Conservation (phyloP, 1,284 basidiomycete species). For the Trichosporon faecale region DNA sequence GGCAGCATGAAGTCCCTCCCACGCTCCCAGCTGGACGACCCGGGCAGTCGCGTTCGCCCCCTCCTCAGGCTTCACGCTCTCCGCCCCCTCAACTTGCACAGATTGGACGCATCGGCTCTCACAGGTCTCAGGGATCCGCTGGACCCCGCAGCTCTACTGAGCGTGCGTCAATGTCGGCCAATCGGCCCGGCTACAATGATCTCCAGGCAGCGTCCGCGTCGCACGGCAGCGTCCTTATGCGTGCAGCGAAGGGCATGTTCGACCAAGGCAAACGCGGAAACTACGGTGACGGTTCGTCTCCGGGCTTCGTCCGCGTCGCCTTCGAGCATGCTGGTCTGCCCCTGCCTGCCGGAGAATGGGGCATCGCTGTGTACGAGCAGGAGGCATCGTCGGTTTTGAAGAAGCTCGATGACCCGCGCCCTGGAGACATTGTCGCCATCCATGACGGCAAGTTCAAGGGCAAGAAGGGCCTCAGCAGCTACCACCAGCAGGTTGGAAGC, state of each 20-base stretch:
- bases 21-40: neutral
- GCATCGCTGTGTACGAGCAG: conserved; percentile 72
- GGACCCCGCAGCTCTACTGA: neutral
- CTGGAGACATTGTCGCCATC: conserved; percentile 76
- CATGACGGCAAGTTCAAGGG: conserved; percentile 80
- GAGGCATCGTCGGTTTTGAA: conserved; percentile 64
- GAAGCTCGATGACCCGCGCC: conserved; percentile 67
- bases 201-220: conserved; percentile 67
- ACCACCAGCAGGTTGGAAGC: conserved; percentile 63
- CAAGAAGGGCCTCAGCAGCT: conserved; percentile 70
- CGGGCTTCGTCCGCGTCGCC: conserved; percentile 69
- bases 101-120: conserved; percentile 3
- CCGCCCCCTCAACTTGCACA: neutral
- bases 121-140: neutral
- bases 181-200: conserved; percentile 56
- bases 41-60: neutral
- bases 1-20: neutral
- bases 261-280: conserved; percentile 71
- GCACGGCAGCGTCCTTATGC: conserved; percentile 70
- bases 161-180: neutral
- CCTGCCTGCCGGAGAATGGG: conserved; percentile 56
- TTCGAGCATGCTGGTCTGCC: conserved; percentile 51
- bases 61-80: neutral
- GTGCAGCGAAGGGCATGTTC: conserved; percentile 64
- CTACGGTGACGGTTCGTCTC: conserved; percentile 76